Conservation (phyloP, 1,284 basidiomycete species). For the Cystobasidiaceae sp. region DNA sequence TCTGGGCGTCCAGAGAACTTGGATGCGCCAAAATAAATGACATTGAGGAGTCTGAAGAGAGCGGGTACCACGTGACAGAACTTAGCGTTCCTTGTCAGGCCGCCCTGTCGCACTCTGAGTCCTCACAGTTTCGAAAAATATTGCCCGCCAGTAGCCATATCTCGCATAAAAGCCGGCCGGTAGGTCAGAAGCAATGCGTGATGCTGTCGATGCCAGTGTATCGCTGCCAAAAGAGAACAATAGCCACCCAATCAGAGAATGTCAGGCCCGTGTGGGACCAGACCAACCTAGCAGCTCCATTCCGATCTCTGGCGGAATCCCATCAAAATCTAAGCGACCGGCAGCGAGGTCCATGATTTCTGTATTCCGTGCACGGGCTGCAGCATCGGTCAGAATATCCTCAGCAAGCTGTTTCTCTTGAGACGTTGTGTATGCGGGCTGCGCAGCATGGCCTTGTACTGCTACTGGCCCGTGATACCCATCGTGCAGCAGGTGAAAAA, state of each 20-base stretch:
- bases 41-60: conserved; percentile 38
- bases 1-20: conserved; percentile 44
- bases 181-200: conserved; percentile 44
- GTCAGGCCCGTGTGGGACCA: not conserved
- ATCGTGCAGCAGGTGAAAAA: not conserved
- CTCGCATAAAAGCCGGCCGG: conserved; percentile 42
- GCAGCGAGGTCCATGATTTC: conserved; percentile 43
- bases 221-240: conserved; percentile 12
- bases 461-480: not conserved
- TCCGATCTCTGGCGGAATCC: conserved; percentile 41
- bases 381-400: conserved; percentile 19
- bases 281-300: conserved; percentile 38
- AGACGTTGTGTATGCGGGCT: not conserved
- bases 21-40: conserved; percentile 43
- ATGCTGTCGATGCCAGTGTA: conserved; percentile 46
- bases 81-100: no score
- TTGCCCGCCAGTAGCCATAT: conserved; percentile 41
- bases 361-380: conserved; percentile 31
- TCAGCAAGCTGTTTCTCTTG: not conserved
- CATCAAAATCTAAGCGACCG: conserved; percentile 44
- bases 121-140: conserved; percentile 41
- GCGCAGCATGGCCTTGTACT: not conserved
- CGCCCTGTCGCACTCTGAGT: not conserved
- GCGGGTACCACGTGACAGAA: not conserved
- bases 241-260: not conserved